Evolutionary conservation across 2,329 filamentous ascomycete species (phyloP).

Genomic region (Hirsutella rhossiliensis): DNA sequence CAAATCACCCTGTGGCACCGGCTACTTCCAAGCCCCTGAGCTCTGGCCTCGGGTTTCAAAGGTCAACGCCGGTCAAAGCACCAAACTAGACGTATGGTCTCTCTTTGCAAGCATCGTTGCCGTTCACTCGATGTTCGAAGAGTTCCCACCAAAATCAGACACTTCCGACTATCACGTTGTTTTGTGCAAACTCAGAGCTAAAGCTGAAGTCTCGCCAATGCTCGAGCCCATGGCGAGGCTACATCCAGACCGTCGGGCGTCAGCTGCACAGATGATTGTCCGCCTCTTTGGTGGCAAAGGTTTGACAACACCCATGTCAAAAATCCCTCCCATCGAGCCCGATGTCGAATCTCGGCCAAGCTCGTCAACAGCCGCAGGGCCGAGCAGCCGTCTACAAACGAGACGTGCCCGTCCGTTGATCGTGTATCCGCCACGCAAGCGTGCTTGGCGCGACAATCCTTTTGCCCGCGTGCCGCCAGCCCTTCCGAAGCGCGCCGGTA

Average conservation of each 20-base stretch:
- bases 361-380: neutral
- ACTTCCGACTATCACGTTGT: neutral
- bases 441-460: neutral
- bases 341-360: neutral
- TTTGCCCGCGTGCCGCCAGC: neutral
- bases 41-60: neutral
- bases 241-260: neutral
- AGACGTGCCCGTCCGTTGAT: neutral
- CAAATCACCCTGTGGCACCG: neutral
- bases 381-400: neutral
- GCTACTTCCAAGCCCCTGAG: neutral
- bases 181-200: neutral
- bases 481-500: neutral
- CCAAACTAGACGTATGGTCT: slow-evolving; percentile 1
- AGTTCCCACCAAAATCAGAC: neutral
- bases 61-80: neutral
- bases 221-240: slow-evolving; percentile 1
- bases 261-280: slow-evolving; percentile 1
- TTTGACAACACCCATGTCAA: neutral
- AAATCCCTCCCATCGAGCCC: neutral
- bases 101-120: neutral
- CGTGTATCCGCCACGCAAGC: neutral
- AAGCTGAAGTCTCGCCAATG: neutral
- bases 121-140: neutral
- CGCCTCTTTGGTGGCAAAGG: neutral